Base-by-base conservation (phyloP, 305 asterid species). In the Fraxinus platypoda region DNA sequence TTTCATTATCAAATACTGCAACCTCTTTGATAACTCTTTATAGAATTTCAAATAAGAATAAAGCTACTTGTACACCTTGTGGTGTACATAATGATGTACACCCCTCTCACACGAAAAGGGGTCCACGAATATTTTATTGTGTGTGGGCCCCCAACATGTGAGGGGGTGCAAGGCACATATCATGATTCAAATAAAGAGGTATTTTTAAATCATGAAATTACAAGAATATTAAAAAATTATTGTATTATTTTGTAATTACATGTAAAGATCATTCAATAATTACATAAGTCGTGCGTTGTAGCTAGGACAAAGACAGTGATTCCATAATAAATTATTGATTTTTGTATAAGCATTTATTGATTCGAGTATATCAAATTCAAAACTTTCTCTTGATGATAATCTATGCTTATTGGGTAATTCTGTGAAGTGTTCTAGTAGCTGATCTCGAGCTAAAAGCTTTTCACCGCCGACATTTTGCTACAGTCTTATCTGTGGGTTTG, bases 401-500 rank as follows among this genome's bases (percentile, higher is more conserved):
- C 19, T 52, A 52, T 52, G 9, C 23, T 52, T 52, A 52, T 57
- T 57, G 68, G 68, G 68, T 19, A 57, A 57, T 26, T 26, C 34
- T 25, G 34, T 11, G 13, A 26, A 11, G 35, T 66, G 35, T 26
- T 66, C 74, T 66, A 12, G 0, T 0, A 66, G 12, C 74, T 57
- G 81, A 31, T 72, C 79, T 77, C 23, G 83, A 59, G 84, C 75
- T 34, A 52, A 33, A 71, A 25, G 76, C 81, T 64, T 33, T 25
- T 17, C 57, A 49, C 71, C 71, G 82, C 87, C 80, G 84, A 84
- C 84, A 84, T 17, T 81, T 84, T 31, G 52, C 80, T 62, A 33
- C 19, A 15, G 28, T 76, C 8, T 17, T 52, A 52, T 17, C 15
- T 66, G 35, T 33, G 66, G 59, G 72, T 82, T 77, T 74, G 49